A percentile compares a stretch with the other conserved stretches of the same genome.
phyloP scores from a whole-genome alignment of 345 rosid genomes.

The Pistacia atlantica region DNA sequence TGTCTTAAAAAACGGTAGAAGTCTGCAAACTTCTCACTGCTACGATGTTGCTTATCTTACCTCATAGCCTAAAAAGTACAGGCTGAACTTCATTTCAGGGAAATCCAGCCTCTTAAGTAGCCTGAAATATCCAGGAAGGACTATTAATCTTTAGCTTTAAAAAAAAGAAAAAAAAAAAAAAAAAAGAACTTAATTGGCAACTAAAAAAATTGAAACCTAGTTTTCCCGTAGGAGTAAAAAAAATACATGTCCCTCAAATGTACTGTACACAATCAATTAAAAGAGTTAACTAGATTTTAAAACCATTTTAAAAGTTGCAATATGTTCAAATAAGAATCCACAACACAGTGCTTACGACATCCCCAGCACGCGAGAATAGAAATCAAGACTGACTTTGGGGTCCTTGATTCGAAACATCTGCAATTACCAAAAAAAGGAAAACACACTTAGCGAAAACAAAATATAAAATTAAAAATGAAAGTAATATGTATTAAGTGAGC shows the following conservation, averaged over 20 bases:
- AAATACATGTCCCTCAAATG: no score
- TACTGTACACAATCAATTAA: no score
- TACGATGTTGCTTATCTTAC: constrained; percentile 33
- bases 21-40: background rate
- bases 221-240: no score
- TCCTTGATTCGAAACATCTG: constrained; percentile 98
- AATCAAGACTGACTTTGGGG: constrained; percentile 86
- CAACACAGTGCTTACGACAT: constrained; percentile 70
- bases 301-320: no score
- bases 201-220: no score
- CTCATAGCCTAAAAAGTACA: constrained; percentile 92
- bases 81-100: constrained; percentile 86
- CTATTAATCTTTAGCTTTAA: background rate
- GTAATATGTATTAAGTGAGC: background rate
- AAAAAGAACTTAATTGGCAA: background rate
- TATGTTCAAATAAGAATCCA: background rate
- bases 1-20: background rate
- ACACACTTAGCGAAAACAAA: background rate
- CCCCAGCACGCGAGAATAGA: constrained; percentile 89
- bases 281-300: no score
- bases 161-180: background rate
- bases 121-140: constrained; percentile 37
- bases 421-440: constrained; percentile 2
- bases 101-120: constrained; percentile 89
- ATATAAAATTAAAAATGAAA: background rate